Conservation (phyloP, 495 filamentous ascomycete species). For the Penicillium bialowiezense region DNA sequence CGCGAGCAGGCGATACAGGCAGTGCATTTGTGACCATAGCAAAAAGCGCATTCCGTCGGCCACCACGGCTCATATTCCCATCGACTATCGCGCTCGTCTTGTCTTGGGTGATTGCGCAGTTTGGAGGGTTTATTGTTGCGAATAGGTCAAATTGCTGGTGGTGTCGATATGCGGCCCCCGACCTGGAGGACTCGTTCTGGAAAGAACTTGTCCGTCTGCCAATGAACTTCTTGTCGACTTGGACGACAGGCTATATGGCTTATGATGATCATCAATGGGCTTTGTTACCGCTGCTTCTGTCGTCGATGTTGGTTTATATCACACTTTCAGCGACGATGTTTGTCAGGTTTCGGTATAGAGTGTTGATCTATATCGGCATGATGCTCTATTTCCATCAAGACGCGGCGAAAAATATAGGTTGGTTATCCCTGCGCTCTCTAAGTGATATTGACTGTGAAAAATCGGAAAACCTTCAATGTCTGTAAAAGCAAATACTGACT, state of each 20-base stretch:
- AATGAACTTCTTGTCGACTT: constrained; percentile 53
- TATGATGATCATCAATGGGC: constrained; percentile 72
- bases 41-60: constrained; percentile 63
- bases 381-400: constrained; percentile 54
- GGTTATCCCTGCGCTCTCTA: constrained; percentile 1
- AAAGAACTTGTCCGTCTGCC: constrained; percentile 43
- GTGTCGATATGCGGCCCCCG: constrained; percentile 56
- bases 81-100: constrained; percentile 56
- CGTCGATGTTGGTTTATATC: constrained; percentile 61
- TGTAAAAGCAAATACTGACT: background rate
- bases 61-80: constrained; percentile 62
- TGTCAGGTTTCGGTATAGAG: constrained; percentile 53
- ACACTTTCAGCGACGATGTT: constrained; percentile 57
- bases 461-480: too few relatives aligned
- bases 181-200: constrained; percentile 36
- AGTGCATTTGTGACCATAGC: constrained; percentile 52
- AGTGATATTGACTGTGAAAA: too few relatives aligned
- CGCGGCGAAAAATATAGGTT: constrained; percentile 30
- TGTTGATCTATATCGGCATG: constrained; percentile 52
- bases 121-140: constrained; percentile 57
- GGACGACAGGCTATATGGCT: constrained; percentile 56
- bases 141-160: constrained; percentile 59
- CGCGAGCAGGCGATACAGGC: constrained; percentile 52
- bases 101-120: constrained; percentile 60
- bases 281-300: constrained; percentile 56